These are phyloP conservation scores for Candida dajiaensis DNA, from an alignment of 805 yeast species.

Conservation along the genomic window DNA sequence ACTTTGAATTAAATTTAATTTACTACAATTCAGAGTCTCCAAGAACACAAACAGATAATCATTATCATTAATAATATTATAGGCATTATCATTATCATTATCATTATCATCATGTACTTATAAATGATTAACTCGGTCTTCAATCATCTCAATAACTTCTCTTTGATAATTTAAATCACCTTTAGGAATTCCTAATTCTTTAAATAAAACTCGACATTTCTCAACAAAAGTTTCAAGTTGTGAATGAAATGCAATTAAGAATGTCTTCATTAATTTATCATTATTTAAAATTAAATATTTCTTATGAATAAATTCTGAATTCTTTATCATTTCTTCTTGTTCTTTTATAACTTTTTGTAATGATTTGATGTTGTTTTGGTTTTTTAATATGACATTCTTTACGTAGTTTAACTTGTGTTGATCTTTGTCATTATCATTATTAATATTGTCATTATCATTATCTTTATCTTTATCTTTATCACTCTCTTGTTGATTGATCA, in stretches of 20 bases:
- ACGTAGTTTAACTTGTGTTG: too few species aligned
- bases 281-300: too few species aligned
- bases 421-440: too few species aligned
- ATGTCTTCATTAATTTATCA: not conserved
- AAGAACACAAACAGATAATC: conserved; percentile 21
- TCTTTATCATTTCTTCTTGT: not conserved
- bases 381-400: too few species aligned
- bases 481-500: not conserved
- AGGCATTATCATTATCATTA: too few species aligned
- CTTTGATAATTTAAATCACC: not conserved
- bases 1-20: conserved; percentile 18
- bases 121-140: too few species aligned
- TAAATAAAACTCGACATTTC: not conserved
- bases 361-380: not conserved
- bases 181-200: not conserved
- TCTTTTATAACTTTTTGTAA: not conserved
- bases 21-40: conserved; percentile 27
- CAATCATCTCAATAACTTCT: not conserved
- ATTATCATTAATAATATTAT: too few species aligned
- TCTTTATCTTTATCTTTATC: too few species aligned
- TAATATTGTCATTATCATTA: too few species aligned
- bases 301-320: not conserved
- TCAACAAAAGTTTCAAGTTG: not conserved
- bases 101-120: too few species aligned
- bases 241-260: not conserved